phyloP scores from a whole-genome alignment of 805 yeast species.

The Jamesozyma rosinii region DNA sequence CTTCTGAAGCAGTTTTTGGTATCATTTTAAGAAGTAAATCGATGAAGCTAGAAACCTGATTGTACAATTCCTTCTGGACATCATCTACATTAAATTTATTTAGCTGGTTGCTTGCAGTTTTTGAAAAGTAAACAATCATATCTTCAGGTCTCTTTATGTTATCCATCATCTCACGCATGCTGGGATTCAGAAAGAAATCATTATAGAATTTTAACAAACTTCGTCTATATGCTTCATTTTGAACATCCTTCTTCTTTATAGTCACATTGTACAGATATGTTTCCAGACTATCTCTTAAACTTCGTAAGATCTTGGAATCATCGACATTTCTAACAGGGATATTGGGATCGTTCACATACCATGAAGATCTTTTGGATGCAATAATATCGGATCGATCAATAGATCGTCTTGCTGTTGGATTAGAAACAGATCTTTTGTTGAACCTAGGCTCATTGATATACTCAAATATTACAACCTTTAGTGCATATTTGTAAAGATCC shows the following conservation, averaged over 20 bases:
- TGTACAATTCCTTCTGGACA: constrained; percentile 18
- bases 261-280: constrained; percentile 38
- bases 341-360: neutral
- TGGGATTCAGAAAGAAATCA: constrained; percentile 42
- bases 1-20: constrained; percentile 9
- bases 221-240: constrained; percentile 42
- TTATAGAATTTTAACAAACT: constrained; percentile 56
- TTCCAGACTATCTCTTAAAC: constrained; percentile 27
- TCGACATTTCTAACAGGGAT: neutral
- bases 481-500: constrained; percentile 41
- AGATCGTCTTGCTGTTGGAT: neutral
- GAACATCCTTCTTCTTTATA: constrained; percentile 32
- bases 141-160: constrained; percentile 34
- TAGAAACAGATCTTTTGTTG: constrained; percentile 20
- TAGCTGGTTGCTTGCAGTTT: constrained; percentile 44
- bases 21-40: constrained; percentile 15
- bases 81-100: constrained; percentile 31
- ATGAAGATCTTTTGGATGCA: constrained; percentile 2
- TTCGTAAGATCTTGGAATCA: neutral
- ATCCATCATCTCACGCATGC: constrained; percentile 21
- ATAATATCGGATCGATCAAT: neutral
- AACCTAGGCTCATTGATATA: constrained; percentile 60
- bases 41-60: constrained; percentile 20
- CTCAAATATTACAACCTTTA: constrained; percentile 49
- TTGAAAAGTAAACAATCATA: constrained; percentile 43